Conservation (phyloP, 495 filamentous ascomycete species). For the Neurospora intermedia region DNA sequence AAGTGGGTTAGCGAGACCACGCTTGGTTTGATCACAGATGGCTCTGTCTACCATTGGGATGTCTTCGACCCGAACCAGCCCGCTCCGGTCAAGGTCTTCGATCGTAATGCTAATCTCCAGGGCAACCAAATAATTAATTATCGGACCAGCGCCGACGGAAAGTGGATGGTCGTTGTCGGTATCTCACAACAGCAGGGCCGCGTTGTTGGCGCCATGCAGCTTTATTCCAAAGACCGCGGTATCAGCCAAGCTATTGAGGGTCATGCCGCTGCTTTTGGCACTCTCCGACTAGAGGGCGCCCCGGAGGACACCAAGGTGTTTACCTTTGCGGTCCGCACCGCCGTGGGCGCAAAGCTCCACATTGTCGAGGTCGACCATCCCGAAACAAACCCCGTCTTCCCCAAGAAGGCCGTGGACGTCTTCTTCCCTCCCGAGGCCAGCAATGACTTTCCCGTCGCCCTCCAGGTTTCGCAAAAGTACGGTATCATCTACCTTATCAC, state of each 20-base stretch:
- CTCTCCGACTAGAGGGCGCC: constrained; percentile 76
- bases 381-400: constrained; percentile 72
- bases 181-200: constrained; percentile 88
- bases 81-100: constrained; percentile 80
- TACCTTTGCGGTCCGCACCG: constrained; percentile 85
- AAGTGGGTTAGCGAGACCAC: constrained; percentile 91
- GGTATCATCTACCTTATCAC: constrained; percentile 94
- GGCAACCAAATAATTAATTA: constrained; percentile 99
- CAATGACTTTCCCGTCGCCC: constrained; percentile 96
- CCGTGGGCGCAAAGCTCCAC: constrained; percentile 86
- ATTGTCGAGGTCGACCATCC: constrained; percentile 96
- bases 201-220: constrained; percentile 90
- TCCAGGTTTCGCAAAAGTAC: constrained; percentile 94
- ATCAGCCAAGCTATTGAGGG: constrained; percentile 98
- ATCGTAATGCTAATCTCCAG: constrained; percentile 83
- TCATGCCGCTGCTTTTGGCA: constrained; percentile 92
- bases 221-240: constrained; percentile 89
- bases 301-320: constrained; percentile 89
- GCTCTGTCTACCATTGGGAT: constrained; percentile 92
- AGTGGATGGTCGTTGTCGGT: constrained; percentile 97
- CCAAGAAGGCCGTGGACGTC: constrained; percentile 92
- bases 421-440: constrained; percentile 93
- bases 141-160: constrained; percentile 85
- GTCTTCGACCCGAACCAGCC: constrained; percentile 71
- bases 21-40: constrained; percentile 83